Evolutionary conservation across 164 flowering plant genomes (phyloP).

Genomic region (Liquidambar formosana): DNA sequence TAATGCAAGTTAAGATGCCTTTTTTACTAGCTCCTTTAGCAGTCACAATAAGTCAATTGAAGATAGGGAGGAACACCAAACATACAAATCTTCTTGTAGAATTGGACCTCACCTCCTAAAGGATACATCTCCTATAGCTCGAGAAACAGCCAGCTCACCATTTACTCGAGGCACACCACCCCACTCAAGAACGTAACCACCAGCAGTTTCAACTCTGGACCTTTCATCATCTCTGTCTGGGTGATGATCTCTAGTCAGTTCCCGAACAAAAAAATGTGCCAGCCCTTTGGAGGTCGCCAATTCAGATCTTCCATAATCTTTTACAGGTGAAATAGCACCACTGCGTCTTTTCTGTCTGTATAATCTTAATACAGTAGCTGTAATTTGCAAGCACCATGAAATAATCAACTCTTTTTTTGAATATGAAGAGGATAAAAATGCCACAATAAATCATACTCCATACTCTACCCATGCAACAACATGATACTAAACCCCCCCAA

Average conservation of each 20-base stretch:
- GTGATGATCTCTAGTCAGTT: constrained; percentile 93
- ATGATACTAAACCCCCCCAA: no score
- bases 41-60: constrained; percentile 1
- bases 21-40: background rate
- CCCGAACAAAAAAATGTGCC: constrained; percentile 55
- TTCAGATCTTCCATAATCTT: constrained; percentile 34
- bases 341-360: constrained; percentile 53
- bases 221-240: constrained; percentile 93
- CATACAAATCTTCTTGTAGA: background rate
- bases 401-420: constrained; percentile 8
- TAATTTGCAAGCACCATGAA: constrained; percentile 30
- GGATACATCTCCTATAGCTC: constrained; percentile 87
- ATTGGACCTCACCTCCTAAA: constrained; percentile 60
- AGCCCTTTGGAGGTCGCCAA: constrained; percentile 37
- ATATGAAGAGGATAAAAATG: background rate
- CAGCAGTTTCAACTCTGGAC: constrained; percentile 84
- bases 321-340: constrained; percentile 37
- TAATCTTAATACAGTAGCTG: constrained; percentile 66
- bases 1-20: constrained; percentile 1
- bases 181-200: constrained; percentile 81
- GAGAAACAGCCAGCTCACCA: constrained; percentile 88
- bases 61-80: background rate
- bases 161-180: constrained; percentile 83
- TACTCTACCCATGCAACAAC: background rate
- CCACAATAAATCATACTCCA: background rate